Evolutionary conservation across 2,329 filamentous ascomycete genomes (phyloP), one percentile per base, ranked within the genome.

Genomic region (Xylaria sp.): DNA sequence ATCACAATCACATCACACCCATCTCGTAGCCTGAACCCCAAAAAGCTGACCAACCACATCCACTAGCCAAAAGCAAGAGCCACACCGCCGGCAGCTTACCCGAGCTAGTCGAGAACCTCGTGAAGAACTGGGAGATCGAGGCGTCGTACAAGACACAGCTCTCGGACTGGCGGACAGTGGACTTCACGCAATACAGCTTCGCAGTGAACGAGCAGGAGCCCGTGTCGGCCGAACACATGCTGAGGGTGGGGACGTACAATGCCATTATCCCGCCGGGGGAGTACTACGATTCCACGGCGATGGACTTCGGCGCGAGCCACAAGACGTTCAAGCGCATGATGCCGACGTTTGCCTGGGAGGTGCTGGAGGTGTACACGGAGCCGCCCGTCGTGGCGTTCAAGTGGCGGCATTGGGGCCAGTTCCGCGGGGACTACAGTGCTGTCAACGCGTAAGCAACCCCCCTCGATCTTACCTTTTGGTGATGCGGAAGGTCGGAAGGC

Each of bases 241-340:
- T 90, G 51, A 79, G 83, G 65, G 83, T 89, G 15, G 87, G 87
- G 66, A 90, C 87, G 0, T 90, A 90, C 79, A 90, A 89, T 71
- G 87, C 87, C 57, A 83, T 90, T 73, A 85, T 90, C 64, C 76
- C 82, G 9, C 76, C 86, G 0, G 37, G 49, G 10, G 81, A 86
- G 71, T 90, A 83, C 77, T 90, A 90, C 74, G 84, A 83, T 65
- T 85, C 87, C 0, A 79, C 79, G 51, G 80, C 85, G 60, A 86
- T 82, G 3, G 85, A 87, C 72, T 90, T 90, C 68, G 80, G 82
- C 1, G 80, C 79, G 3, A 88, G 85, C 70, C 87, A 90, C 78
- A 89, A 90, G 79, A 86, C 85, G 0, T 90, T 90, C 74, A 90
- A 90, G 77, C 79, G 86, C 54, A 90, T 90, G 87, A 90, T 90